Evolutionary conservation across 805 yeast genomes (phyloP).

Genomic region (Candida hispaniensis): DNA sequence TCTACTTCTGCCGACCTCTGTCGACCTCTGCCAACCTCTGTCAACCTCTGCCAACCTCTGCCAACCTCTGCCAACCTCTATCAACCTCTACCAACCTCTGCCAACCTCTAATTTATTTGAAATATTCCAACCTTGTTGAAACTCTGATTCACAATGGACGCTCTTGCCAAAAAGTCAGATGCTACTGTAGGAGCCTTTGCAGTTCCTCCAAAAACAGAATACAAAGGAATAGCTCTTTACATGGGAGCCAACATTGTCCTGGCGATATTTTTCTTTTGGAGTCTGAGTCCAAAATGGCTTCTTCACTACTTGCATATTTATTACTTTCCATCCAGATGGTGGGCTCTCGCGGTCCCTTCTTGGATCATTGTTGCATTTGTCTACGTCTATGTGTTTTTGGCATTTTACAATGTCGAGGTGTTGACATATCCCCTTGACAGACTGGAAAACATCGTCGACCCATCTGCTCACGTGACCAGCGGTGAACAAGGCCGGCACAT

Average conservation of each 20-base stretch:
- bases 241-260: slow-evolving; percentile 52
- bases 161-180: slow-evolving; percentile 30
- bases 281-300: slow-evolving; percentile 52
- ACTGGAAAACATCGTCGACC: slow-evolving; percentile 57
- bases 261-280: slow-evolving; percentile 57
- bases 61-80: too few relatives aligned
- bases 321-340: slow-evolving; percentile 82
- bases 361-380: slow-evolving; percentile 59
- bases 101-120: too few relatives aligned
- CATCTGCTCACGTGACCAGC: slow-evolving; percentile 37
- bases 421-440: slow-evolving; percentile 51
- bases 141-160: slow-evolving; percentile 21
- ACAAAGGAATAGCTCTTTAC: slow-evolving; percentile 78
- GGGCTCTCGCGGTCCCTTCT: slow-evolving; percentile 77
- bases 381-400: slow-evolving; percentile 59
- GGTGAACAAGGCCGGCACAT: slow-evolving; percentile 33
- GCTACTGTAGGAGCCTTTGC: slow-evolving; percentile 31
- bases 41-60: too few relatives aligned
- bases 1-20: too few relatives aligned
- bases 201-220: slow-evolving; percentile 45
- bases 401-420: slow-evolving; percentile 65
- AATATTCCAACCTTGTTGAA: too few relatives aligned
- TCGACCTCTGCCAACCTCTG: too few relatives aligned
- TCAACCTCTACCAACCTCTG: too few relatives aligned
- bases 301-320: slow-evolving; percentile 45